Evolutionary conservation across 345 rosid genomes (phyloP).

Genomic region (Moricandia moricandioides): DNA sequence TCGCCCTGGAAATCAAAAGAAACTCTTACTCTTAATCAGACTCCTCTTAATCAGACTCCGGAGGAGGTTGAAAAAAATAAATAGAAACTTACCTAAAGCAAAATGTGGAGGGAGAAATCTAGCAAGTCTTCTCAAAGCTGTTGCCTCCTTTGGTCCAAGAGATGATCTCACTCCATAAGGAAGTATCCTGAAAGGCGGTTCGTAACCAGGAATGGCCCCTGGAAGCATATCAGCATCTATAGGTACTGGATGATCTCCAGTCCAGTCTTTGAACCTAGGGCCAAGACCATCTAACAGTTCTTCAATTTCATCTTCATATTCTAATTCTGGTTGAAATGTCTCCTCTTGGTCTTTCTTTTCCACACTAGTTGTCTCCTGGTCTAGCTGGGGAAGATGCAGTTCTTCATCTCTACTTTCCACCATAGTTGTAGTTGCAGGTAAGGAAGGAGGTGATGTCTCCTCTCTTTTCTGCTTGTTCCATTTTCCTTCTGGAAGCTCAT

Average conservation of each 20-base stretch:
- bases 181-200: conserved; percentile 86
- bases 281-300: conserved; percentile 70
- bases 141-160: conserved; percentile 64
- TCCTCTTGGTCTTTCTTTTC: conserved; percentile 29
- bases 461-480: conserved; percentile 52
- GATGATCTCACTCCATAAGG: conserved; percentile 81
- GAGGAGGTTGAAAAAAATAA: neutral
- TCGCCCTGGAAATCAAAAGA: conserved; percentile 57
- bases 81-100: conserved; percentile 61
- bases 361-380: conserved; percentile 28
- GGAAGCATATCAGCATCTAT: conserved; percentile 94
- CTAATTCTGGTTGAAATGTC: conserved; percentile 39
- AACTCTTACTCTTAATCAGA: conserved; percentile 11
- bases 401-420: conserved; percentile 24
- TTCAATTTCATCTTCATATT: conserved; percentile 72
- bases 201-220: conserved; percentile 62
- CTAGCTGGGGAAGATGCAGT: conserved; percentile 33
- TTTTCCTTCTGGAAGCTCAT: conserved; percentile 63
- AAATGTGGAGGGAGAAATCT: conserved; percentile 87
- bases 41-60: conserved; percentile 1
- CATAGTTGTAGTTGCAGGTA: conserved; percentile 32
- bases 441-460: conserved; percentile 32
- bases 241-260: conserved; percentile 71
- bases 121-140: conserved; percentile 75
- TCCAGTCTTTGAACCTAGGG: conserved; percentile 82